Percentiles rank a stretch among this genome's conserved stretches.
These are phyloP conservation scores for Simmondsia chinensis DNA, from an alignment of 148 eudicot species.

Conservation along the genomic window DNA sequence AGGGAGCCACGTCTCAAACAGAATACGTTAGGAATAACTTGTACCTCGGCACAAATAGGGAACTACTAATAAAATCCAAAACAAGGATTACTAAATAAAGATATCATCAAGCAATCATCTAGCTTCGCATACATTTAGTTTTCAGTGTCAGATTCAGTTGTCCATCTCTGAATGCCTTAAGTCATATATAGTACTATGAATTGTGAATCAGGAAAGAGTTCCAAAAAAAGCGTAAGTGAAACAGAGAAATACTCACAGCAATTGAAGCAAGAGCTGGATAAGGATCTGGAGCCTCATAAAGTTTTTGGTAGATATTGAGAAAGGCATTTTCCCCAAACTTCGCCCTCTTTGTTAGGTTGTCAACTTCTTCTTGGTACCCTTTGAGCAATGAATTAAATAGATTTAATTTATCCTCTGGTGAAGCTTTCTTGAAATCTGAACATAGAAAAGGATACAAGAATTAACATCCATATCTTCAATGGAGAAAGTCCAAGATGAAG, in stretches of 20 bases:
- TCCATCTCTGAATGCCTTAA: too few species aligned
- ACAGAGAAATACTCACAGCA: constrained; percentile 47
- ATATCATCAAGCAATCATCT: too few species aligned
- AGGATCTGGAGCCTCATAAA: constrained; percentile 99
- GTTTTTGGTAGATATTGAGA: constrained; percentile 92
- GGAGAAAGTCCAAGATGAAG: neutral
- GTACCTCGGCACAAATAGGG: too few species aligned
- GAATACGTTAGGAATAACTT: too few species aligned
- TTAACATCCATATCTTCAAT: neutral
- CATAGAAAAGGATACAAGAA: constrained; percentile 13
- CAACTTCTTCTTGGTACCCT: constrained; percentile 98
- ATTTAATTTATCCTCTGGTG: constrained; percentile 66
- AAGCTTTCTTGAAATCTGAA: constrained; percentile 91
- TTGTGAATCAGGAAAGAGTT: neutral
- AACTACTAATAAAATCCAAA: too few species aligned
- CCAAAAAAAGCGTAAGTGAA: neutral
- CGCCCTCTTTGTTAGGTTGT: constrained; percentile 93
- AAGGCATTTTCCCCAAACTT: constrained; percentile 98
- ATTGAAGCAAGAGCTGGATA: constrained; percentile 81
- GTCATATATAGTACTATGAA: too few species aligned
- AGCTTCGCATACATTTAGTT: too few species aligned
- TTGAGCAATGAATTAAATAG: constrained; percentile 78
- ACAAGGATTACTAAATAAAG: too few species aligned
- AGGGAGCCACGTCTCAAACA: too few species aligned
- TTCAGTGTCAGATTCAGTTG: too few species aligned